Evolutionary conservation across 176 grass and related monocot species (phyloP).

Genomic region (Coix lacrymajobi): DNA sequence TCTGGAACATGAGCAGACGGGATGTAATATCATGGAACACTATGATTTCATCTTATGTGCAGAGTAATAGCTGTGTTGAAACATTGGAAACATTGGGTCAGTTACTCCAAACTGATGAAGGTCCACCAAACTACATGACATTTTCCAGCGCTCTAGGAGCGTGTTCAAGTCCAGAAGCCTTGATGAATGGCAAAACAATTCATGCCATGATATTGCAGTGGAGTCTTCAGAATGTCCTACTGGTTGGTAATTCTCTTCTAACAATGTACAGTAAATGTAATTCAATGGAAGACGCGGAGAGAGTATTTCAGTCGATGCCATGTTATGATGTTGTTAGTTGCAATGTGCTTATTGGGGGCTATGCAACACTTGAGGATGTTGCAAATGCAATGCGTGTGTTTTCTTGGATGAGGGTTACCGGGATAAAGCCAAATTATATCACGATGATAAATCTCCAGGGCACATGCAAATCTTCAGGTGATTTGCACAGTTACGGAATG

Average conservation of each 20-base stretch:
- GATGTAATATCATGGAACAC: slow-evolving; percentile 88
- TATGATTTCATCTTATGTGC: slow-evolving; percentile 39
- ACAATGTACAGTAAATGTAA: slow-evolving; percentile 84
- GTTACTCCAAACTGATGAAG: slow-evolving; percentile 40
- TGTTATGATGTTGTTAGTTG: slow-evolving; percentile 59
- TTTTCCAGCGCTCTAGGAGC: slow-evolving; percentile 68
- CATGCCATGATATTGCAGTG: slow-evolving; percentile 57
- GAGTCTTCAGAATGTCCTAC: slow-evolving; percentile 45
- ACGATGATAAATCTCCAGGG: slow-evolving; percentile 71
- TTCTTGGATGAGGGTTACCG: slow-evolving; percentile 53
- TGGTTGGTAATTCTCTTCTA: slow-evolving; percentile 49
- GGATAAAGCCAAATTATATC: slow-evolving; percentile 66
- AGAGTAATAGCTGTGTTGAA: slow-evolving; percentile 11
- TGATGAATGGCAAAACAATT: slow-evolving; percentile 58
- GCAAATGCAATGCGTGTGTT: slow-evolving; percentile 45
- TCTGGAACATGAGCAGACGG: slow-evolving; percentile 49
- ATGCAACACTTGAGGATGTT: slow-evolving; percentile 37
- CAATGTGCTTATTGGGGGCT: slow-evolving; percentile 72
- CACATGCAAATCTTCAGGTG: slow-evolving; percentile 35
- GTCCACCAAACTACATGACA: slow-evolving; percentile 54
- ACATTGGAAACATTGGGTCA: slow-evolving; percentile 37
- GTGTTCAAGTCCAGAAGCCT: slow-evolving; percentile 45
- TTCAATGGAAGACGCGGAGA: slow-evolving; percentile 46
- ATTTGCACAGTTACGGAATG: slow-evolving; percentile 47
- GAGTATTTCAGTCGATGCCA: slow-evolving; percentile 53